phyloP scores from a whole-genome alignment of 2,329 filamentous ascomycete genomes.

The Aureobasidium pullulans region DNA sequence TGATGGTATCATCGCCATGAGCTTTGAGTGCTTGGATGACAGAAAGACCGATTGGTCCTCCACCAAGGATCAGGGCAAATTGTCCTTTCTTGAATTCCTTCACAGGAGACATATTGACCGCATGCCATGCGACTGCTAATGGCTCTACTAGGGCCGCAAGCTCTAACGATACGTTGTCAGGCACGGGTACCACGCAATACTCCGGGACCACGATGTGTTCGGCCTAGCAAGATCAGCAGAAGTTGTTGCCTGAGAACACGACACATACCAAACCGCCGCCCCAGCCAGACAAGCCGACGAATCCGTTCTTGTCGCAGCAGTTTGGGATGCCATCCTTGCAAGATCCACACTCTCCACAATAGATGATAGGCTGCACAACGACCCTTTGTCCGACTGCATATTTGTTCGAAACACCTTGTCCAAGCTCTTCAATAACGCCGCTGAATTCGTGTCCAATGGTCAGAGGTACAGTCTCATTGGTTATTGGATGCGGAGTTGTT shows the following conservation, averaged over 20 bases:
- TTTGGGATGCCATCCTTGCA: constrained; percentile 47
- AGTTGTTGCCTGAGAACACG: too few relatives aligned
- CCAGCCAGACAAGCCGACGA: constrained; percentile 46
- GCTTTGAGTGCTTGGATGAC: constrained; percentile 42
- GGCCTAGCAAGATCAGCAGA: background rate
- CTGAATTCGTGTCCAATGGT: constrained; percentile 50
- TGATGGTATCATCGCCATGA: constrained; percentile 40
- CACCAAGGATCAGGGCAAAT: constrained; percentile 43
- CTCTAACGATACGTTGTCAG: constrained; percentile 45
- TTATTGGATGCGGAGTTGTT: constrained; percentile 48
- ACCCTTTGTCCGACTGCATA: constrained; percentile 44
- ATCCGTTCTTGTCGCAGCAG: constrained; percentile 48
- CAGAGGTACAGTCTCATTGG: constrained; percentile 43
- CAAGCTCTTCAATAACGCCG: constrained; percentile 45
- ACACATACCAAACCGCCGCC: constrained; percentile 38
- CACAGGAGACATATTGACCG: constrained; percentile 41
- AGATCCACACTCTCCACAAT: constrained; percentile 45
- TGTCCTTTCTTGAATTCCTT: constrained; percentile 36
- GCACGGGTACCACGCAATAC: constrained; percentile 39
- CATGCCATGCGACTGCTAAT: constrained; percentile 50
- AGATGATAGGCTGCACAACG: constrained; percentile 47
- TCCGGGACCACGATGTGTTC: constrained; percentile 42
- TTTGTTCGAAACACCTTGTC: constrained; percentile 39
- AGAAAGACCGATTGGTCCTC: constrained; percentile 47
- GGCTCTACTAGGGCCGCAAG: constrained; percentile 49